Evolutionary conservation across 768 basidiomycete species (phyloP).

Genomic region (Lactarius trivialis): DNA sequence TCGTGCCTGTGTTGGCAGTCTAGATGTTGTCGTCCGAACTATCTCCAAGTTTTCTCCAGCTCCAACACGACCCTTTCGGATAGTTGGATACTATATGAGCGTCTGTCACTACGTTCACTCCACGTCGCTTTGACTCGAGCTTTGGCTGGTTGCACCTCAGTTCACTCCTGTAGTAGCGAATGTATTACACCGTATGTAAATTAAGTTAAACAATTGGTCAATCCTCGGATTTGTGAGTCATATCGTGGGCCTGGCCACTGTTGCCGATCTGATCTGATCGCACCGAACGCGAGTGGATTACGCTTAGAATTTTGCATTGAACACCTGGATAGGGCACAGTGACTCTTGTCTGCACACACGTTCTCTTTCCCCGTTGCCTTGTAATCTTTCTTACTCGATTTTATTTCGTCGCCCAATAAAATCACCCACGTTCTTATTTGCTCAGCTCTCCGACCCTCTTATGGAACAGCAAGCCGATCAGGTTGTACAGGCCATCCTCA

Average conservation of each 20-base stretch:
- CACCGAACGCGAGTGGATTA: slow-evolving; percentile 13
- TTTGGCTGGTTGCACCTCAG: too few species aligned
- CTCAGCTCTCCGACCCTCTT: slow-evolving; percentile 13
- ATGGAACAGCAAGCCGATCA: slow-evolving; percentile 77
- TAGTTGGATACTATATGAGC: not conserved
- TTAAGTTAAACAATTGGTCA: too few species aligned
- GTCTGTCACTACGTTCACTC: not conserved
- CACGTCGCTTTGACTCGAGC: not conserved
- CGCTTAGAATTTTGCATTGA: not conserved
- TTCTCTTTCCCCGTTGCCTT: not conserved
- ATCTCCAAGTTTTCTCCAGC: not conserved
- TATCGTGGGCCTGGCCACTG: not conserved
- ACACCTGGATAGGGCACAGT: not conserved
- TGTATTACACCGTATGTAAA: too few species aligned
- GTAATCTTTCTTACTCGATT: not conserved
- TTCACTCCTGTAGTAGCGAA: too few species aligned
- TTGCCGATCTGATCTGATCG: slow-evolving; percentile 18
- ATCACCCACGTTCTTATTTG: slow-evolving; percentile 2
- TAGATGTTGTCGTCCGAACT: not conserved
- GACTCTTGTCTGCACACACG: slow-evolving; percentile 1
- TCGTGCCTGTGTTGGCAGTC: not conserved
- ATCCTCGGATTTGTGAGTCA: not conserved
- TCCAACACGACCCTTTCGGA: not conserved
- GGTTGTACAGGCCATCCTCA: slow-evolving; percentile 77
- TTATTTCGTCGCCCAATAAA: slow-evolving; percentile 11